These are phyloP conservation scores for Rhodotorula kratochvilovae DNA, from an alignment of 768 basidiomycete genomes.

Conservation along the genomic window DNA sequence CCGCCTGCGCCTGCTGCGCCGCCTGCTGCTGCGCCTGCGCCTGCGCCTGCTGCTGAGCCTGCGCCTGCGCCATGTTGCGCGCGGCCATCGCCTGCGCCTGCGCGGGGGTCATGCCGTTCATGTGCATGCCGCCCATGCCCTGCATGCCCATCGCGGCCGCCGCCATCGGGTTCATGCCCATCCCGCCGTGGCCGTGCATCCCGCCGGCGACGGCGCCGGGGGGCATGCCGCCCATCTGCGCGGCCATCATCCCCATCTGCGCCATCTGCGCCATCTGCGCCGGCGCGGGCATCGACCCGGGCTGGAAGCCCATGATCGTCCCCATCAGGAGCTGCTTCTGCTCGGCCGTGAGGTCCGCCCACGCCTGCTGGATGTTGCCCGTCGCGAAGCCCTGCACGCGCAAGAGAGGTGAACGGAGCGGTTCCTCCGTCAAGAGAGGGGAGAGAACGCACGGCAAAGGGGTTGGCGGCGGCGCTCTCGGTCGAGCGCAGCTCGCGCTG, in stretches of 20 bases:
- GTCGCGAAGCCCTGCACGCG: slow-evolving; percentile 65
- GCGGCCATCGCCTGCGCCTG: slow-evolving; percentile 27
- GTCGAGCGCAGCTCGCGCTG: slow-evolving; percentile 74
- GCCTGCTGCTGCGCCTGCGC: neutral
- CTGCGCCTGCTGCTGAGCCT: slow-evolving; percentile 7
- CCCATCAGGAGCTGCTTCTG: slow-evolving; percentile 41
- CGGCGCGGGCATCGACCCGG: slow-evolving; percentile 38
- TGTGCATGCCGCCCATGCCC: slow-evolving; percentile 27
- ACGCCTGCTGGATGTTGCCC: slow-evolving; percentile 51
- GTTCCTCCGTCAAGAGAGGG: neutral
- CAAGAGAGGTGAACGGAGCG: slow-evolving; percentile 49
- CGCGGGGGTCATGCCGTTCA: neutral
- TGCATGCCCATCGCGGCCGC: slow-evolving; percentile 66
- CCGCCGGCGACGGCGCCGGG: neutral
- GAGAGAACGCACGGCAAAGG: slow-evolving; percentile 49
- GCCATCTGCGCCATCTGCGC: slow-evolving; percentile 32
- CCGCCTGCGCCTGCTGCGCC: neutral
- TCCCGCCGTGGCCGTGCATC: slow-evolving; percentile 38
- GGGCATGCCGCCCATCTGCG: neutral
- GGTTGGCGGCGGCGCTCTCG: slow-evolving; percentile 69
- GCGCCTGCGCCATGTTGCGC: slow-evolving; percentile 23
- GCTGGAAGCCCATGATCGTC: slow-evolving; percentile 55
- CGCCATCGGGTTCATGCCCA: slow-evolving; percentile 46
- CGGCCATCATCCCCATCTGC: slow-evolving; percentile 7
- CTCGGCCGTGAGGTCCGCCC: slow-evolving; percentile 43